These are phyloP conservation scores for Suhomyces choctaworum DNA, from an alignment of 1,139 yeast species.

Conservation along the genomic window DNA sequence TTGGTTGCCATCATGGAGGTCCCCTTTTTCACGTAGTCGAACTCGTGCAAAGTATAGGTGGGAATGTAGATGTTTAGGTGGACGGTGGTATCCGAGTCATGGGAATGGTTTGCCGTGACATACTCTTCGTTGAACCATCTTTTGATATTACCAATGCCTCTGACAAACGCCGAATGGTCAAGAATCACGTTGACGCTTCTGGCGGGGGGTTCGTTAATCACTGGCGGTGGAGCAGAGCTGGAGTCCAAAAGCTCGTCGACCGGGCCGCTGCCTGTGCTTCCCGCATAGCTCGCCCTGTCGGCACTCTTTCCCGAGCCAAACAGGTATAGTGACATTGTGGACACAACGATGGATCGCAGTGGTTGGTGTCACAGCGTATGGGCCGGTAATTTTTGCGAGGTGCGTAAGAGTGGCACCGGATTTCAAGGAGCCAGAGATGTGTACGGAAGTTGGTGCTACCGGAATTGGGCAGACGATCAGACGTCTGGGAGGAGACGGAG, in stretches of 20 bases:
- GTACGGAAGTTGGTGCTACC: too few species aligned
- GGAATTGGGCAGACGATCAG: too few species aligned
- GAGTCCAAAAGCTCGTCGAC: slow-evolving; percentile 9
- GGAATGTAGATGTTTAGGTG: slow-evolving; percentile 46
- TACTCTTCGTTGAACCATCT: slow-evolving; percentile 52
- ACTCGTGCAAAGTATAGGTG: slow-evolving; percentile 55
- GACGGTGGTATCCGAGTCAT: slow-evolving; percentile 19
- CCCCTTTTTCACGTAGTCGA: slow-evolving; percentile 56
- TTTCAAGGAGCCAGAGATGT: too few species aligned
- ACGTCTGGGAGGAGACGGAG: too few species aligned
- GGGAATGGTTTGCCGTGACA: slow-evolving; percentile 25
- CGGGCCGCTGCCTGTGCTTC: slow-evolving; percentile 1
- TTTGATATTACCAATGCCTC: slow-evolving; percentile 61
- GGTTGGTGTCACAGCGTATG: background rate
- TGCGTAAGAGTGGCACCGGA: too few species aligned
- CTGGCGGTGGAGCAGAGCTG: background rate
- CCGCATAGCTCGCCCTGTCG: slow-evolving; percentile 2
- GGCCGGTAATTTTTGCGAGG: background rate
- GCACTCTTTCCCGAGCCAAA: slow-evolving; percentile 8
- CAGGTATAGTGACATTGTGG: slow-evolving; percentile 11
- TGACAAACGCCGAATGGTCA: slow-evolving; percentile 59
- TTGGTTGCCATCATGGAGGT: slow-evolving; percentile 55
- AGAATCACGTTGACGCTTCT: slow-evolving; percentile 42
- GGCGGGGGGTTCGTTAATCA: background rate
- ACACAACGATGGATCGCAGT: background rate